phyloP scores from a whole-genome alignment of 1,139 yeast genomes.

The Arxiozyma slooffiae region DNA sequence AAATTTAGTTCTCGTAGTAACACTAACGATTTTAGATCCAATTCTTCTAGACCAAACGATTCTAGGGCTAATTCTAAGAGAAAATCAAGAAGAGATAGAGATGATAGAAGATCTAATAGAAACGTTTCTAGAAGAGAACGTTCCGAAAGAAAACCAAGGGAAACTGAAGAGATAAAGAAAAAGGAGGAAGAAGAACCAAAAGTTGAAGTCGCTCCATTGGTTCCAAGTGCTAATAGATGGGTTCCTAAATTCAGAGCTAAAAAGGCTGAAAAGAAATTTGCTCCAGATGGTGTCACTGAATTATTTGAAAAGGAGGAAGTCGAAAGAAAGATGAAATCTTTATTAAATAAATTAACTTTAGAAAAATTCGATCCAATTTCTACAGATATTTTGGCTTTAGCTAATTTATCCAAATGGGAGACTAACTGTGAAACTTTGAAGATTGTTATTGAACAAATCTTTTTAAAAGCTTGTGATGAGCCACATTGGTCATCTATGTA shows the following conservation, averaged over 20 bases:
- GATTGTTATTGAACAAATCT: slow-evolving; percentile 73
- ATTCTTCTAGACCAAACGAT: slow-evolving; percentile 31
- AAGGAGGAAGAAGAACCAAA: slow-evolving; percentile 25
- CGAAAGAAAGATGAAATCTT: slow-evolving; percentile 76
- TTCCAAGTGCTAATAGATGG: slow-evolving; percentile 72
- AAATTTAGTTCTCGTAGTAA: slow-evolving; percentile 21
- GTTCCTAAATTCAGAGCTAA: slow-evolving; percentile 66
- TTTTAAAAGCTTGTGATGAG: slow-evolving; percentile 96
- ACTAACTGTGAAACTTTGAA: slow-evolving; percentile 63
- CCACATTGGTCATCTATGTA: slow-evolving; percentile 97
- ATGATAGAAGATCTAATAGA: slow-evolving; percentile 34
- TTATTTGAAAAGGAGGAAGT: slow-evolving; percentile 63
- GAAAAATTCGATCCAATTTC: slow-evolving; percentile 83
- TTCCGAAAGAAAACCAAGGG: slow-evolving; percentile 32
- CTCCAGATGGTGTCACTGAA: slow-evolving; percentile 67
- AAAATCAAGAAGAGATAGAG: slow-evolving; percentile 55
- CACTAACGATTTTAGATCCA: slow-evolving; percentile 19
- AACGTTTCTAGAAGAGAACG: slow-evolving; percentile 31
- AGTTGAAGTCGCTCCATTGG: slow-evolving; percentile 30
- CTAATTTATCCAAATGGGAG: slow-evolving; percentile 83
- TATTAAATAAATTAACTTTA: slow-evolving; percentile 84
- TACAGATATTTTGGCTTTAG: slow-evolving; percentile 66
- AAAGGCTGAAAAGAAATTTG: slow-evolving; percentile 49
- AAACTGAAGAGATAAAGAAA: slow-evolving; percentile 16
- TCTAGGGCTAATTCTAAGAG: slow-evolving; percentile 62